Evolutionary conservation across 192 early-diverging fungal genomes (phyloP).

Genomic region (Backusella macrospora): DNA sequence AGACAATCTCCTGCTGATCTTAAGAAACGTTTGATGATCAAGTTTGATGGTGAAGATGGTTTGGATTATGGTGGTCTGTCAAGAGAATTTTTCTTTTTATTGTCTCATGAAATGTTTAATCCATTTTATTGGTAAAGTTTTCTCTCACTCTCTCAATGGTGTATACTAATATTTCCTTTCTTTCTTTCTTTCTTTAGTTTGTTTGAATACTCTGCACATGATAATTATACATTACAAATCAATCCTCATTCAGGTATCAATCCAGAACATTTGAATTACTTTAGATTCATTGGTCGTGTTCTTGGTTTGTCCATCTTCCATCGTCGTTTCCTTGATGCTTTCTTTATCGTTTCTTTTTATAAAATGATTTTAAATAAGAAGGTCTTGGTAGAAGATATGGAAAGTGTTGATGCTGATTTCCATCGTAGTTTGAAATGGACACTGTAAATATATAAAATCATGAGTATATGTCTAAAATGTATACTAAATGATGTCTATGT

Average conservation of each 20-base stretch:
- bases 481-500: neutral
- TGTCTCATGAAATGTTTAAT: slow-evolving; percentile 99
- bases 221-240: slow-evolving; percentile 98
- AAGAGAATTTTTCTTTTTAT: slow-evolving; percentile 96
- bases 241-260: slow-evolving; percentile 95
- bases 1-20: slow-evolving; percentile 86
- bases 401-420: slow-evolving; percentile 93
- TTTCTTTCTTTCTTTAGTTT: slow-evolving; percentile 65
- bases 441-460: slow-evolving; percentile 56
- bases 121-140: slow-evolving; percentile 60
- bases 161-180: no score
- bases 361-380: slow-evolving; percentile 95
- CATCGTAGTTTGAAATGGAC: slow-evolving; percentile 92
- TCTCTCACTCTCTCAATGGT: neutral
- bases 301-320: slow-evolving; percentile 97
- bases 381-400: slow-evolving; percentile 88
- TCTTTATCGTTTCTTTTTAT: slow-evolving; percentile 97
- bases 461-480: neutral
- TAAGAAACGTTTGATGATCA: slow-evolving; percentile 97
- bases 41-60: slow-evolving; percentile 98
- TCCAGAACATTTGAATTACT: slow-evolving; percentile 97
- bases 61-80: slow-evolving; percentile 98
- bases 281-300: slow-evolving; percentile 96
- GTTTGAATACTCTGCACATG: slow-evolving; percentile 98
- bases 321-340: slow-evolving; percentile 94